Evolutionary conservation across 2,329 filamentous ascomycete genomes (phyloP).

Genomic region (Penicillium sp.): DNA sequence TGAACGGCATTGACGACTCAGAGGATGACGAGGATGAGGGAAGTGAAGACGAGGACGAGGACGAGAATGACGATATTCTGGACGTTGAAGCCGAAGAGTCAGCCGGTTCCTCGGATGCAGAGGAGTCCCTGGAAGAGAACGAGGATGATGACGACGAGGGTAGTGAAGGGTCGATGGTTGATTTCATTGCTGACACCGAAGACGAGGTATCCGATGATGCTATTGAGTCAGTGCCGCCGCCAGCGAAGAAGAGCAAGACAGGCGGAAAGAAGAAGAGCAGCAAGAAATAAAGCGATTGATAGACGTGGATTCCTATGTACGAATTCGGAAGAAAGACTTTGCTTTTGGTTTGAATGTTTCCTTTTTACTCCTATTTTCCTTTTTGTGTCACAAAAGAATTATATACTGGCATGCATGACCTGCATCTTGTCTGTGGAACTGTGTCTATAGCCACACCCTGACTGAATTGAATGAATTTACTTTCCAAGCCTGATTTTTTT

Average conservation of each 20-base stretch:
- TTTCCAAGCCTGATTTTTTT: neutral
- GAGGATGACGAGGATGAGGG: constrained; percentile 58
- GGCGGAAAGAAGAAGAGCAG: constrained; percentile 38
- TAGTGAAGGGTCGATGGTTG: constrained; percentile 56
- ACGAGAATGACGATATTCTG: constrained; percentile 46
- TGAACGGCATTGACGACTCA: constrained; percentile 48
- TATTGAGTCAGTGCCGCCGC: constrained; percentile 29
- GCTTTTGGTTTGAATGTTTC: constrained; percentile 10
- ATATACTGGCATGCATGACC: constrained; percentile 22
- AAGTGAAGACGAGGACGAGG: constrained; percentile 59
- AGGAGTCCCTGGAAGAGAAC: constrained; percentile 61
- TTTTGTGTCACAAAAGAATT: constrained; percentile 17
- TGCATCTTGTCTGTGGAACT: constrained; percentile 12
- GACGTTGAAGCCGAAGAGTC: constrained; percentile 51
- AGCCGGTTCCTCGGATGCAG: constrained; percentile 46
- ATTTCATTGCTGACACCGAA: constrained; percentile 54
- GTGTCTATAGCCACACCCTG: constrained; percentile 8
- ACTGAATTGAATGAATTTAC: neutral
- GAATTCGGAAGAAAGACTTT: constrained; percentile 19
- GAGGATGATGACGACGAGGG: constrained; percentile 67
- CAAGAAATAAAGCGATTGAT: constrained; percentile 32
- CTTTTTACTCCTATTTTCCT: neutral
- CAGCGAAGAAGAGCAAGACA: constrained; percentile 43
- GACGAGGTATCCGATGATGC: constrained; percentile 43
- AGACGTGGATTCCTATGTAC: constrained; percentile 14